These are phyloP conservation scores for Saccharomycopsis guyanensis DNA, from an alignment of 805 yeast species.

Conservation along the genomic window DNA sequence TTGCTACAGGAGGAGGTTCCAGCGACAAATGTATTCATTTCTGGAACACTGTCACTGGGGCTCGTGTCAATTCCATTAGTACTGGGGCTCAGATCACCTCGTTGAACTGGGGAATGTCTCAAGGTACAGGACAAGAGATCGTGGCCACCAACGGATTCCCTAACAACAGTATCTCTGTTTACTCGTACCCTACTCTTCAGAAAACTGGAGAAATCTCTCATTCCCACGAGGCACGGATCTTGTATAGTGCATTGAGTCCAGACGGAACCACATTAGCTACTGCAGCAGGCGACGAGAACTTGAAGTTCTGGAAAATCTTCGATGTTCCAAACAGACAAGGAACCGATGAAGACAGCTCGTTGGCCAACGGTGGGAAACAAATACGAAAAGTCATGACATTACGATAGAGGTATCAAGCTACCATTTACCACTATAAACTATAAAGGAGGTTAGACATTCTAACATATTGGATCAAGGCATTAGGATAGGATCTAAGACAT, in stretches of 20 bases:
- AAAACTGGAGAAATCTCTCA: conserved; percentile 79
- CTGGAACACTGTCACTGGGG: conserved; percentile 92
- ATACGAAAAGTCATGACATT: conserved; percentile 47
- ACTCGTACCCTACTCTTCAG: conserved; percentile 78
- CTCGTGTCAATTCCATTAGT: conserved; percentile 76
- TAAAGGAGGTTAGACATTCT: too few species aligned
- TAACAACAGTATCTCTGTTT: conserved; percentile 70
- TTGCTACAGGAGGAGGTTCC: conserved; percentile 98
- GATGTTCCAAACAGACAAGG: conserved; percentile 40
- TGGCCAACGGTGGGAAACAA: conserved; percentile 35
- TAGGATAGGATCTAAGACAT: too few species aligned
- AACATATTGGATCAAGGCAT: too few species aligned
- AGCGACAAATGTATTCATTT: conserved; percentile 83
- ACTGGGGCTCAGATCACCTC: conserved; percentile 95
- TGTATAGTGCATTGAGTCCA: conserved; percentile 79
- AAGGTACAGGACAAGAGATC: conserved; percentile 68
- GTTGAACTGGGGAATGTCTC: conserved; percentile 78
- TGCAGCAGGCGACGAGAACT: conserved; percentile 91
- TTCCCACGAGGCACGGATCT: conserved; percentile 87
- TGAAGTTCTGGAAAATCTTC: conserved; percentile 90
- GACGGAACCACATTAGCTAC: conserved; percentile 89
- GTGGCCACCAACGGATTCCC: conserved; percentile 95
- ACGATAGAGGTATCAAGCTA: too few species aligned
- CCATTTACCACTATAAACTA: neutral
- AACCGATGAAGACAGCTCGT: conserved; percentile 25